Percentiles rank a stretch among this genome's conserved stretches.
These are phyloP conservation scores for Euphorbia pulcherrima DNA, from an alignment of 345 rosid genomes.

Conservation along the genomic window DNA sequence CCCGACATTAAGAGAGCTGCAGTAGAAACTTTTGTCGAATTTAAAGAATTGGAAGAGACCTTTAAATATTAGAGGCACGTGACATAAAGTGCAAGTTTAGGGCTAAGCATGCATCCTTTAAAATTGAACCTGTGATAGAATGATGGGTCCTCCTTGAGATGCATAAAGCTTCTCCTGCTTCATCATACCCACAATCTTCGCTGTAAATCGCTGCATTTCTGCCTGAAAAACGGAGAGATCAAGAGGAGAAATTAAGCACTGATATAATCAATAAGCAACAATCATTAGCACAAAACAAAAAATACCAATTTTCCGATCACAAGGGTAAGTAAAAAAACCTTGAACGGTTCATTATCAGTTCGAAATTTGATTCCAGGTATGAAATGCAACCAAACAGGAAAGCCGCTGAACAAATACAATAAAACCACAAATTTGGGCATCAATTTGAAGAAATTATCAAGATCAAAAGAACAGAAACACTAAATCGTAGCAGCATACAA, in stretches of 20 bases:
- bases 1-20: too few species aligned
- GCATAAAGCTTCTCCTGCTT: constrained; percentile 86
- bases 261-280: constrained; percentile 1
- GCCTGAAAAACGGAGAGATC: constrained; percentile 36
- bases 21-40: too few species aligned
- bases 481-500: background rate
- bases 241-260: background rate
- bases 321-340: constrained; percentile 41
- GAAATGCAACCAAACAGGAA: constrained; percentile 92
- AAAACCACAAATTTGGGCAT: background rate
- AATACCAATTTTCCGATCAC: background rate
- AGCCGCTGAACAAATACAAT: constrained; percentile 53
- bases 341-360: constrained; percentile 80
- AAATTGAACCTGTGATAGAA: constrained; percentile 72
- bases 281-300: background rate
- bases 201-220: constrained; percentile 85
- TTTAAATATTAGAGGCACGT: too few species aligned
- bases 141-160: constrained; percentile 94
- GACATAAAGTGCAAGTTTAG: too few species aligned
- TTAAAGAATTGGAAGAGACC: too few species aligned
- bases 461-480: too few species aligned
- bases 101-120: too few species aligned
- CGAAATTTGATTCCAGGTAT: constrained; percentile 78
- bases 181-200: constrained; percentile 85
- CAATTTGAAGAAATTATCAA: background rate